Evolutionary conservation across 208 protist genomes (phyloP), one percentile per base, ranked within the genome.

Genomic region (Sergeia podlipaevii): DNA sequence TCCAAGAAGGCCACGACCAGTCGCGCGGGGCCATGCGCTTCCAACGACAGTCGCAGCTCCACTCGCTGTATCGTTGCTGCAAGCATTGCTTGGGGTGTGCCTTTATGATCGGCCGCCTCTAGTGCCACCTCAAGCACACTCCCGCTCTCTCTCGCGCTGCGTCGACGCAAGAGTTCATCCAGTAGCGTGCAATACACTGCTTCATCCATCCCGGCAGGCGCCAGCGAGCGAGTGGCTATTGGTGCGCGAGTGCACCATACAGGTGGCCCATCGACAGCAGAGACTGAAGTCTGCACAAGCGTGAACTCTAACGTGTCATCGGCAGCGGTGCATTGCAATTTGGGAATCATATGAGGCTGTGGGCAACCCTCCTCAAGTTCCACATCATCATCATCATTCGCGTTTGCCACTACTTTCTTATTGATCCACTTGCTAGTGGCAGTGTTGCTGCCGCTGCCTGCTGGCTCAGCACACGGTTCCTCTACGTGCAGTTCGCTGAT

Each of bases 101-200:
- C 41, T 6, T n/a, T n/a, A n/a, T n/a, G n/a, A n/a, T n/a, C n/a
- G n/a, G 17, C 4, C 29, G 42, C 29, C 21, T 5, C 27, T 13
- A 17, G 8, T 26, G 11, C 6, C 29, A 11, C 10, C 26, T 8
- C 8, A 6, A 5, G 24, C 29, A n/a, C n/a, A 6, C 24, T 52
- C 7, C 29, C 47, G 10, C 18, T 5, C n/a, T 49, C 44, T 20
- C 7, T 4, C 6, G 28, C 29, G 52, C 17, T 2, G 17, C 45
- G 21, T 6, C 21, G 53, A 4, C 58, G 65, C 37, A 72, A 27
- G 38, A 55, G n/a, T 5, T 43, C 39, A 28, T 65, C 57, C 43
- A 72, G 43, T 3, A 65, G 56, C 7, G 24, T 29, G 32, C 65
- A 53, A 38, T 72, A 72, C 21, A 51, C 42, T 18, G 6, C 51